Percentiles rank a stretch among this genome's conserved stretches.
phyloP scores from a whole-genome alignment of 768 basidiomycete genomes.

The Termitomyces sp. region DNA sequence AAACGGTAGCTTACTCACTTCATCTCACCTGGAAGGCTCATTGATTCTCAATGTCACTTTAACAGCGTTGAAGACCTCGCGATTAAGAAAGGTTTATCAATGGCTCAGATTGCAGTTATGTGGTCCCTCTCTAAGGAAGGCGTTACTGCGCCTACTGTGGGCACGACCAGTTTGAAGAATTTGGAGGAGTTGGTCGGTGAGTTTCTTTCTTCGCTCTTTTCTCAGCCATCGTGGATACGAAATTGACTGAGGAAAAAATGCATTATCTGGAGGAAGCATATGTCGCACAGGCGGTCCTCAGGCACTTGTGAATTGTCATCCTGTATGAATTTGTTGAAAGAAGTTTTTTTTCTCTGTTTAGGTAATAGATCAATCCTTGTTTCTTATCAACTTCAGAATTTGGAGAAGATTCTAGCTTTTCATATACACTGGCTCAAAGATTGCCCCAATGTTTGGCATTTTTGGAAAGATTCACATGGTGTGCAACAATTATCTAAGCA shows the following conservation, averaged over 20 bases:
- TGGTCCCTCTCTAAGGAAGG: constrained; percentile 44
- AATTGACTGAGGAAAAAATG: constrained; percentile 52
- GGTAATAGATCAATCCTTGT: too few species aligned
- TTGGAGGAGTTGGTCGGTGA: constrained; percentile 46
- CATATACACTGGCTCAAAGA: too few species aligned
- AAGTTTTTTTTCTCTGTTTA: too few species aligned
- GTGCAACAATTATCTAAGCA: too few species aligned
- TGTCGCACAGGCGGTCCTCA: not conserved
- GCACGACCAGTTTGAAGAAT: constrained; percentile 45
- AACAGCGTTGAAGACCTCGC: constrained; percentile 51
- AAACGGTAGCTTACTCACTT: constrained; percentile 23
- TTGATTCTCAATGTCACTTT: not conserved
- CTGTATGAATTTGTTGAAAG: not conserved
- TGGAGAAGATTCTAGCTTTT: too few species aligned
- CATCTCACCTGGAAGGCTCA: not conserved
- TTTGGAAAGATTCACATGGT: too few species aligned
- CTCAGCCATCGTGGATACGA: constrained; percentile 37
- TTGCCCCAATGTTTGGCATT: too few species aligned
- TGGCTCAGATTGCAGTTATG: constrained; percentile 53
- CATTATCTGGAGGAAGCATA: constrained; percentile 53
- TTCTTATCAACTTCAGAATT: too few species aligned
- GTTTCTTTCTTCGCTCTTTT: not conserved
- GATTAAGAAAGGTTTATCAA: constrained; percentile 41
- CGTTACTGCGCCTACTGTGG: constrained; percentile 56
- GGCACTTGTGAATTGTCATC: not conserved